Percentiles rank a stretch among this genome's conserved stretches.
These are phyloP conservation scores for Tetrapisispora nanseiensis DNA, from an alignment of 805 yeast species.

Conservation along the genomic window DNA sequence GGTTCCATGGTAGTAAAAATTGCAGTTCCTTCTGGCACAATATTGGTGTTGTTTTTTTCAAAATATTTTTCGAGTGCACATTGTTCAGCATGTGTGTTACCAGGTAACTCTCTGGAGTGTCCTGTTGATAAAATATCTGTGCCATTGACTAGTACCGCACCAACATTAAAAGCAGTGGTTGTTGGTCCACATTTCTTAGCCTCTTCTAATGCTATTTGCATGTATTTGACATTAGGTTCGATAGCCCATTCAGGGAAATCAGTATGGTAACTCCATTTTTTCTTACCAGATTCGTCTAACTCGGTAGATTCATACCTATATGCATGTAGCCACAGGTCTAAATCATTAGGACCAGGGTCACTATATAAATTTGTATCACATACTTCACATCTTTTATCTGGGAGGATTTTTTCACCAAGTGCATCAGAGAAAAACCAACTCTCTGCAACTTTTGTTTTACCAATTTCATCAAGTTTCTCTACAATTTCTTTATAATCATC, in stretches of 20 bases:
- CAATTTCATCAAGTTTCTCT: constrained; percentile 47
- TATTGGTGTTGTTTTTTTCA: constrained; percentile 22
- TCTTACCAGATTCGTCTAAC: constrained; percentile 19
- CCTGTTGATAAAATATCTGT: constrained; percentile 65
- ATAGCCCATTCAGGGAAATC: constrained; percentile 79
- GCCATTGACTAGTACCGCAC: constrained; percentile 69
- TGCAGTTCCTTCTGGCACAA: constrained; percentile 66
- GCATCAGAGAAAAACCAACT: constrained; percentile 54
- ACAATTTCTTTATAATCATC: constrained; percentile 43
- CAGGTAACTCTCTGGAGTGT: constrained; percentile 81
- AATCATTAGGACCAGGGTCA: constrained; percentile 83
- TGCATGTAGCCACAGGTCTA: constrained; percentile 89
- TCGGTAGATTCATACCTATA: constrained; percentile 56
- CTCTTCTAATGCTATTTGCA: constrained; percentile 67
- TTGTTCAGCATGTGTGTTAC: constrained; percentile 97
- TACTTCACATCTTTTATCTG: constrained; percentile 47
- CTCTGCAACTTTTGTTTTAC: constrained; percentile 58
- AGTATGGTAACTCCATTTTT: constrained; percentile 65
- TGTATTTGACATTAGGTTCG: constrained; percentile 44
- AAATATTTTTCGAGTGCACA: constrained; percentile 77
- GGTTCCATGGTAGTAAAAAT: constrained; percentile 97
- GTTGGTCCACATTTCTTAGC: constrained; percentile 78
- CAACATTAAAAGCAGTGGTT: constrained; percentile 86
- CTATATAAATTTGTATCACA: constrained; percentile 68
- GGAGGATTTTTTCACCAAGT: constrained; percentile 53